Evolutionary conservation across 108 stramenopile species (phyloP), one percentile per base, ranked within the genome.

Genomic region (Mediolabrus comicus): DNA sequence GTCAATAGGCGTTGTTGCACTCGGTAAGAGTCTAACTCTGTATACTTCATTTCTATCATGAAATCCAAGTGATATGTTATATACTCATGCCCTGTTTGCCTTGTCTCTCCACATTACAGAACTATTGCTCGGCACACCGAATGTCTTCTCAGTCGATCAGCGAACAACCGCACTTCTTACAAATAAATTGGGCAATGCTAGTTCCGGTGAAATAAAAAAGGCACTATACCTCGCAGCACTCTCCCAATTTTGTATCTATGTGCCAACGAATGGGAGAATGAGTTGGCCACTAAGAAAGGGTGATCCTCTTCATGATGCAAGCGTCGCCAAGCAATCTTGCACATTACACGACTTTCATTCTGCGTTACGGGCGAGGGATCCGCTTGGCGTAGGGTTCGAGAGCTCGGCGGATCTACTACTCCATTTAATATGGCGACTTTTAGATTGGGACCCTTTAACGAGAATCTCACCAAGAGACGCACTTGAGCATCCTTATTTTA

Each of bases 111-210:
- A n/a, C n/a, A n/a, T n/a, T 46, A 0, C 8, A 46, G 98, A 98
- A 67, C 34, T 98, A 38, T 54, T 98, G 2, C 77, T 98, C 2
- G 98, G 98, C 0, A 97, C 96, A 4, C 96, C 98, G 0, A 89
- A 96, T 74, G 96, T 97, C 2, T 98, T 98, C 59, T 83, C 84
- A 13, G 95, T 98, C 17, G 96, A 97, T 63, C 95, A 96, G 53
- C 65, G 97, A 54, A 98, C 97, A 16, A 88, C 81, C 0, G 94
- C 92, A 3, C 59, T 98, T 4, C 62, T 97, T 24, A 89, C 88
- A 0, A 77, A 88, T 33, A 84, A 81, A 54, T 81, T 96, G 67
- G 62, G 66, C 34, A 84, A 83, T 54, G 86, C 92, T 27, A 60
- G 72, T 69, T 59, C 67, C 3, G 71, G 81, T 49, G 89, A 92